Evolutionary conservation across 768 basidiomycete species (phyloP).

Genomic region (Ephemerocybe angulata): DNA sequence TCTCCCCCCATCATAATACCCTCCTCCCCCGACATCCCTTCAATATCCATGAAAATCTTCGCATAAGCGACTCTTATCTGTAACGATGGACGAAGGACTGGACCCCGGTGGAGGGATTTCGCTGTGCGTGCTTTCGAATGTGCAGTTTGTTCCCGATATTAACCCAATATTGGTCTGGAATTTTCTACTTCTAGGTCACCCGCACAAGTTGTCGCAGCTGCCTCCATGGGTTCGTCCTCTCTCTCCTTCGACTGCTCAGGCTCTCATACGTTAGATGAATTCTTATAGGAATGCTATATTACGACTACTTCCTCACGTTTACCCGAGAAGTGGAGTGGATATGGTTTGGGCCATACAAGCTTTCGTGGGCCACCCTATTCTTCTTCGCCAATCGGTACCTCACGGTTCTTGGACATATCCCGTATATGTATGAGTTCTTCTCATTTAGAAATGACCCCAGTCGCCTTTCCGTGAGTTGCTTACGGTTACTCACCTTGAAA

Average conservation of each 20-base stretch:
- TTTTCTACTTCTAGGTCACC: too few relatives aligned
- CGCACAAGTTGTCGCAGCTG: not conserved
- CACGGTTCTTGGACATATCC: constrained; percentile 27
- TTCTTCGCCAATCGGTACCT: constrained; percentile 37
- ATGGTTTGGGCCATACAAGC: constrained; percentile 25
- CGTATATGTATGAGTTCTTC: constrained; percentile 24
- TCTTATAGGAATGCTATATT: constrained; percentile 21
- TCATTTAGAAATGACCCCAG: constrained; percentile 13
- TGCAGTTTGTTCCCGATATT: too few relatives aligned
- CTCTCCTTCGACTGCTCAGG: not conserved
- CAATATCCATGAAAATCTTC: too few relatives aligned
- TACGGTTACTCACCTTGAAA: not conserved
- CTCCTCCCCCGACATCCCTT: too few relatives aligned
- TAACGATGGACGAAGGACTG: too few relatives aligned
- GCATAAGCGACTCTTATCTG: too few relatives aligned
- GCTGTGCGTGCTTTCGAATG: too few relatives aligned
- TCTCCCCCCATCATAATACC: too few relatives aligned
- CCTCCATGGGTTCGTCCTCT: not conserved
- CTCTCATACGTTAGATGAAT: not conserved
- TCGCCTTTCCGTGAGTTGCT: constrained; percentile 9
- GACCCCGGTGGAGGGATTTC: too few relatives aligned
- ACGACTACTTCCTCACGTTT: constrained; percentile 42
- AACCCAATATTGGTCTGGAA: too few relatives aligned
- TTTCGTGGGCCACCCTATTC: constrained; percentile 21
- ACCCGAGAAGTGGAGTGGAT: constrained; percentile 31